Conservation (phyloP, 2,329 filamentous ascomycete genomes). For the Trichoderma harzianum region DNA sequence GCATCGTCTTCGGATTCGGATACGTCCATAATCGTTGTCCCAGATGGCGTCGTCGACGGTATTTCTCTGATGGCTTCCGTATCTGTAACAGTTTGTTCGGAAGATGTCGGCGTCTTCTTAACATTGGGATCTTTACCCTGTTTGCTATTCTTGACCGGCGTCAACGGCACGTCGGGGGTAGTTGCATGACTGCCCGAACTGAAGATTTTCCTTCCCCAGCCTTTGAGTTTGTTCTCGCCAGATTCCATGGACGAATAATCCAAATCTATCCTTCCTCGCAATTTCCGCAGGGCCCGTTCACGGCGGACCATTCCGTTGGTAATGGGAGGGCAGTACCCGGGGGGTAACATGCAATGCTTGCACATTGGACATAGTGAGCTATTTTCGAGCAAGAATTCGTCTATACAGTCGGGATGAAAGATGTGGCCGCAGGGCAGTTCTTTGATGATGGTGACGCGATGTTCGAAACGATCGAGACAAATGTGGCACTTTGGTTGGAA, state of each 20-base stretch:
- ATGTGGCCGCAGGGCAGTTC: slow-evolving; percentile 89
- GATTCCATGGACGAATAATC: slow-evolving; percentile 37
- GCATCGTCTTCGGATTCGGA: not conserved
- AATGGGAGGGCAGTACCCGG: slow-evolving; percentile 63
- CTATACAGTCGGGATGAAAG: slow-evolving; percentile 89
- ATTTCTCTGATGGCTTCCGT: not conserved
- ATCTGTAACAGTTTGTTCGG: slow-evolving; percentile 14
- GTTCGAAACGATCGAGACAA: slow-evolving; percentile 77
- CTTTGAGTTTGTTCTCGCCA: slow-evolving; percentile 34
- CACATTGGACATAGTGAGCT: slow-evolving; percentile 90
- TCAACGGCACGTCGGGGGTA: slow-evolving; percentile 27
- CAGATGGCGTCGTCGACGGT: not conserved
- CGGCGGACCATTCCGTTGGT: slow-evolving; percentile 85
- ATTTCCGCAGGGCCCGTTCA: slow-evolving; percentile 64
- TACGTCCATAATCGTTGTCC: not conserved
- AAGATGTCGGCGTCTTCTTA: not conserved
- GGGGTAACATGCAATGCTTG: slow-evolving; percentile 76
- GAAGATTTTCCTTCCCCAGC: slow-evolving; percentile 37
- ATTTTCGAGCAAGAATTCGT: slow-evolving; percentile 72
- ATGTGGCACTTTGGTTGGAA: slow-evolving; percentile 86
- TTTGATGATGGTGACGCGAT: slow-evolving; percentile 68
- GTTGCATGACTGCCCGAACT: slow-evolving; percentile 24
- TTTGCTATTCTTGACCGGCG: slow-evolving; percentile 22
- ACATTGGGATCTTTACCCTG: not conserved
- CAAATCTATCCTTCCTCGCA: slow-evolving; percentile 52